These are phyloP conservation scores for Pythium phragmitis DNA, from an alignment of 352 stramenopile species.

Conservation along the genomic window DNA sequence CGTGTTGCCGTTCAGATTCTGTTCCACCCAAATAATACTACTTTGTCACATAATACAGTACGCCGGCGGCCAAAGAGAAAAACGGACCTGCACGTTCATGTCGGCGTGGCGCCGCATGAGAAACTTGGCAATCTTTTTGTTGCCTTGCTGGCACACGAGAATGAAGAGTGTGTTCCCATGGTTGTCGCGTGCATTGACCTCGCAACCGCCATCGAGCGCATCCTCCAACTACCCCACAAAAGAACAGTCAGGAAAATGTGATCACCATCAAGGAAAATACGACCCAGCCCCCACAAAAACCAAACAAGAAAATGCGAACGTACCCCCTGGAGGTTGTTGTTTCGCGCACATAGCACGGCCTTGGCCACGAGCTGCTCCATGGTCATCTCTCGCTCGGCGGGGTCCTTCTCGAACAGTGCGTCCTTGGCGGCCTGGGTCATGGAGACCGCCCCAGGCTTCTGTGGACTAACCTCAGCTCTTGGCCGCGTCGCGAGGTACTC, in stretches of 20 bases:
- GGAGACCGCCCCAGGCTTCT: neutral
- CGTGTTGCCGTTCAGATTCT: slow-evolving; percentile 96
- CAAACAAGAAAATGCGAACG: slow-evolving; percentile 2
- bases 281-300: neutral
- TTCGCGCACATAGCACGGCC: slow-evolving; percentile 66
- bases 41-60: neutral
- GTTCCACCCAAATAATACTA: neutral
- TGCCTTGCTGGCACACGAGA: slow-evolving; percentile 93
- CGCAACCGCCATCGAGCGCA: slow-evolving; percentile 85
- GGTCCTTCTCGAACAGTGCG: slow-evolving; percentile 45
- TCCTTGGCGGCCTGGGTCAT: slow-evolving; percentile 26
- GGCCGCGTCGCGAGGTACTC: slow-evolving; percentile 28
- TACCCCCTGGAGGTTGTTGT: slow-evolving; percentile 82
- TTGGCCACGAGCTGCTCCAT: slow-evolving; percentile 49
- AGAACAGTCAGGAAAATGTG: neutral
- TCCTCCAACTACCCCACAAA: slow-evolving; percentile 62
- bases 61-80: neutral
- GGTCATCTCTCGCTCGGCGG: slow-evolving; percentile 30
- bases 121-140: slow-evolving; percentile 95
- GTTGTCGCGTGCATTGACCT: slow-evolving; percentile 91
- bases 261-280: too few relatives aligned
- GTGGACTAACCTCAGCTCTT: neutral
- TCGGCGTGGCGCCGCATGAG: slow-evolving; percentile 90
- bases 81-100: slow-evolving; percentile 86
- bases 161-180: slow-evolving; percentile 96